Evolutionary conservation across 2,329 filamentous ascomycete genomes (phyloP), one percentile per base, ranked within the genome.

Genomic region (Rasamsonia emersonii): DNA sequence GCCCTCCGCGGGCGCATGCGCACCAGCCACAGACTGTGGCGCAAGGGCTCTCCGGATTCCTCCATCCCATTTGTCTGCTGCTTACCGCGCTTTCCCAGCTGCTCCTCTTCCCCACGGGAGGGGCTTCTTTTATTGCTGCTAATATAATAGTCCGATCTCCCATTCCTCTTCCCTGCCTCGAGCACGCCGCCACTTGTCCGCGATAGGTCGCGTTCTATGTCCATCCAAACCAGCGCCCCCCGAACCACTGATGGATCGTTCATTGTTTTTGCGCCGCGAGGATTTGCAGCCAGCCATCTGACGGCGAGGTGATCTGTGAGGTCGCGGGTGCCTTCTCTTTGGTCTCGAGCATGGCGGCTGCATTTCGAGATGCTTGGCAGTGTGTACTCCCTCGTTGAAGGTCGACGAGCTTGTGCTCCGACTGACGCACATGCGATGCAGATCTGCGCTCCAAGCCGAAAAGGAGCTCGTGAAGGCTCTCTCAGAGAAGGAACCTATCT

Each of bases 201-300:
- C n/a, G n/a, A n/a, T n/a, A n/a, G n/a, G n/a, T n/a, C n/a, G n/a
- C n/a, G n/a, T n/a, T n/a, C n/a, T n/a, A n/a, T n/a, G n/a, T n/a
- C n/a, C n/a, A n/a, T n/a, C n/a, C n/a, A n/a, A n/a, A n/a, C n/a
- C n/a, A n/a, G n/a, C n/a, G n/a, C 18, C 18, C 29, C 29, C 26
- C 10, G 25, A 31, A 24, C 31, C 37, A 51, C 56, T 62, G 59
- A 73, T 75, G 71, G 71, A 72, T 71, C 59, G 63, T 63, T 61
- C 58, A 62, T 60, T 61, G 56, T 54, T 59, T 53, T 51, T 53
- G 58, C 56, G 54, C 55, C 56, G 58, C 59, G 51, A 59, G 55
- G 58, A 64, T 52, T 60, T 62, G 51, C 62, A 65, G 62, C 65
- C 65, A 61, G 65, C 64, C 54, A 71, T 73, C 61, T 77, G 73